Base-by-base conservation (phyloP, 192 early-diverging fungal genomes). In the Gaertneriomyces sp. region DNA sequence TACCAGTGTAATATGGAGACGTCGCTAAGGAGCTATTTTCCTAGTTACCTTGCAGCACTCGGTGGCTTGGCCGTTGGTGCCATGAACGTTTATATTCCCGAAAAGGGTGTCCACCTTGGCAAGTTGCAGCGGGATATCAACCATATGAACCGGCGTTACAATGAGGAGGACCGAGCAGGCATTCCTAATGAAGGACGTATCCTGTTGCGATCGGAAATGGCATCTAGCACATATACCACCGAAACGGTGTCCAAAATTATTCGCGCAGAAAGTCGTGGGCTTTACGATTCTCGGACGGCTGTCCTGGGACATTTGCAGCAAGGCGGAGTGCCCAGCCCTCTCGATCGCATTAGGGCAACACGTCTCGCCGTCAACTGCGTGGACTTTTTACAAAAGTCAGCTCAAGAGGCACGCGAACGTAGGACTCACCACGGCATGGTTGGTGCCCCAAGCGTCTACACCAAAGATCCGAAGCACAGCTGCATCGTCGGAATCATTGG, bases 231-330 rank as follows among this genome's bases (percentile, higher is more conserved):
- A 0, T 98, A 98, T 79, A 90, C 91, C 7, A 98, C 96, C 2
- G 85, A 94, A 38, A 87, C 93, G 58, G 85, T 97, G 11, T 84
- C 88, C 6, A 79, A 76, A 20, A 97, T 98, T 45, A 81, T 96
- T 71, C 83, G 89, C 55, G 88, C 89, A 16, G 96, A 98, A 73
- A 89, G 91, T 17, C 78, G 86, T 45, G 90, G 88, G 1, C 84
- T 94, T 67, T 98, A 91, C 72, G 94, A 95, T 74, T 90, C 91
- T 0, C 84, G 91, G 47, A 93, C 93, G 8, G 83, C 94, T 10
- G 89, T 94, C 6, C 80, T 98, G 42, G 96, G 96, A 17, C 96
- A 98, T 64, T 79, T 94, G 60, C 96, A 97, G 73, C 96, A 98
- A 73, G 96, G 96, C 43, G 90, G 88, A 61, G 86, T 90, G 9